A percentile compares a stretch with the other conserved stretches of the same genome.
These are phyloP conservation scores for Ampelocalamus luodianensis DNA, from an alignment of 176 grass and related monocot species.

Conservation along the genomic window DNA sequence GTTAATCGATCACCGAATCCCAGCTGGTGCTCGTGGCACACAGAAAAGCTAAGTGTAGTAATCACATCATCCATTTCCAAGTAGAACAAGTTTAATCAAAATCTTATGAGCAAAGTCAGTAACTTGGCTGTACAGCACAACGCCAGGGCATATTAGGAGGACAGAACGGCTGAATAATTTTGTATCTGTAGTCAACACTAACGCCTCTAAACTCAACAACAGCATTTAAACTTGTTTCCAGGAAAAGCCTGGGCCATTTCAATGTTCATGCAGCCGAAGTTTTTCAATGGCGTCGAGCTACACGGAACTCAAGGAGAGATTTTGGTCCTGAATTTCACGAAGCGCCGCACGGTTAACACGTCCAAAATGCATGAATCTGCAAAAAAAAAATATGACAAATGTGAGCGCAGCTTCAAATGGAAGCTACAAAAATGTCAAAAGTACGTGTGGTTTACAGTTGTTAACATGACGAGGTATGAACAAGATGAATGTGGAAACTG, in stretches of 20 bases:
- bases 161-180: not conserved
- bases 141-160: not conserved
- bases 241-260: not conserved
- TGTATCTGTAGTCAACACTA: not conserved
- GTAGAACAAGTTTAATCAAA: not conserved
- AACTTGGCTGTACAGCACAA: not conserved
- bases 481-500: not conserved
- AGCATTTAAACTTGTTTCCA: constrained; percentile 1
- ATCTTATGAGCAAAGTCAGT: not conserved
- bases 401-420: not conserved
- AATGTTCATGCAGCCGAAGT: not conserved
- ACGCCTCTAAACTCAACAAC: not conserved
- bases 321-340: not conserved
- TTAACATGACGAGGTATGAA: not conserved
- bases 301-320: not conserved
- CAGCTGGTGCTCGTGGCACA: not conserved
- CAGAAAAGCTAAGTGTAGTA: not conserved
- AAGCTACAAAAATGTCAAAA: not conserved
- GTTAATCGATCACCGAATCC: not conserved
- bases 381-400: not conserved
- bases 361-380: constrained; percentile 35
- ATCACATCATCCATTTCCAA: too few species aligned
- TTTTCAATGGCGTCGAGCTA: not conserved
- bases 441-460: not conserved
- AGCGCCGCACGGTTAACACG: not conserved